phyloP scores from a whole-genome alignment of 1,284 basidiomycete genomes.

The Puccinia coronata region DNA sequence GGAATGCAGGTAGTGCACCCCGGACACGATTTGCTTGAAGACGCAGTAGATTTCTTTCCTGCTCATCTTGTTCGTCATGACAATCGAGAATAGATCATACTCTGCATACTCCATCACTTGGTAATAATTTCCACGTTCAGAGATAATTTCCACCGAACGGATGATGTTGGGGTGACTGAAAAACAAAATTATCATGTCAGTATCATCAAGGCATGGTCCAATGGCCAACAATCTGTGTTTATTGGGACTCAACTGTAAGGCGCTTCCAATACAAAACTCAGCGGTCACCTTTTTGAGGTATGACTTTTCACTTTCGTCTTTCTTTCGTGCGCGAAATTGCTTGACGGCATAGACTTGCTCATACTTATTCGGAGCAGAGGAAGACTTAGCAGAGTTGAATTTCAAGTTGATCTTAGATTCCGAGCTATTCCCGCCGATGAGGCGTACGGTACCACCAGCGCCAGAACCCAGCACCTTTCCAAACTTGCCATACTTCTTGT shows the following conservation, averaged over 20 bases:
- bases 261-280: slow-evolving; percentile 73
- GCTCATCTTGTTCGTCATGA: slow-evolving; percentile 99
- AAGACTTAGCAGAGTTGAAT: not conserved
- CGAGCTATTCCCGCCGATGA: slow-evolving; percentile 75
- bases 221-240: slow-evolving; percentile 66
- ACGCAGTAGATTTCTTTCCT: slow-evolving; percentile 98
- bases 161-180: slow-evolving; percentile 94
- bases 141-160: slow-evolving; percentile 96
- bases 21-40: slow-evolving; percentile 96
- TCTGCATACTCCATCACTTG: slow-evolving; percentile 99
- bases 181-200: slow-evolving; percentile 61
- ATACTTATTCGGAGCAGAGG: slow-evolving; percentile 52
- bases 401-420: not conserved
- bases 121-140: slow-evolving; percentile 96
- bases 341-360: slow-evolving; percentile 87
- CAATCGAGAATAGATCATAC: slow-evolving; percentile 95
- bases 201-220: not conserved
- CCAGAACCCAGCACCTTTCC: slow-evolving; percentile 91
- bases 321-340: slow-evolving; percentile 86
- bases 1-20: slow-evolving; percentile 95
- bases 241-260: slow-evolving; percentile 18
- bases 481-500: slow-evolving; percentile 99
- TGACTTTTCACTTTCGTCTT: slow-evolving; percentile 88
- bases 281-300: slow-evolving; percentile 99
- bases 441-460: slow-evolving; percentile 92